Evolutionary conservation across 306 rosid species (phyloP), one percentile per base, ranked within the genome.

Genomic region (Macrotyloma uniflorum): DNA sequence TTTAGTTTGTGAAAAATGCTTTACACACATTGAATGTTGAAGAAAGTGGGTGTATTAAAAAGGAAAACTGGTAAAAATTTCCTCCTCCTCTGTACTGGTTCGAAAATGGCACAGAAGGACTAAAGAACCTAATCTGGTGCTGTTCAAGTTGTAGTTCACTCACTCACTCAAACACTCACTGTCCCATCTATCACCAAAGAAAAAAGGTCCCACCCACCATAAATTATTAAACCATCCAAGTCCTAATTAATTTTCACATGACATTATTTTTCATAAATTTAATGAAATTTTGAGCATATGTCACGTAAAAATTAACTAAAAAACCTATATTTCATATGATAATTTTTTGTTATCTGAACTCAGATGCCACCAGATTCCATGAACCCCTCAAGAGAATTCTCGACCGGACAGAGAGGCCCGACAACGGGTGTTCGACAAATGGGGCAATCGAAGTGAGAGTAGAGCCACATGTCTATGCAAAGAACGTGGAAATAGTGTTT

Each of bases 381-480:
- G 54, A 67, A 42, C 42, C 28, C 87, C 19, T 64, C 80, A 70
- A 53, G 53, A 5, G 90, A 87, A 82, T 54, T 70, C 45, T 80
- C 16, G 5, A 1, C 8, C 30, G 61, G 33, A 26, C 3, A 58
- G 1, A 26, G 6, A 12, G 11, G 20, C 1, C 0, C 23, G 4
- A 24, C 69, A 2, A 76, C 87, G 0, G 97, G 91, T 5, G 98
- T 55, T 12, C 99, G 88, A 68, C 99, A 96, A 80, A 96, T 82
- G 1, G 99, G 98, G 71, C 98, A 96, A 59, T 96, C 99, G 8
- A 81, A 85, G 87, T 93, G 99, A 72, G 97, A 96, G 75, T 51
- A 84, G 18, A 96, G 93, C 99, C 99, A 93, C 96, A 91, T 93
- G 45, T 93, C 99, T 71, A 96, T 93, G 53, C 99, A 96, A 16